These are phyloP conservation scores for Phytophthora brassicae DNA, from an alignment of 352 stramenopile genomes.

Conservation along the genomic window DNA sequence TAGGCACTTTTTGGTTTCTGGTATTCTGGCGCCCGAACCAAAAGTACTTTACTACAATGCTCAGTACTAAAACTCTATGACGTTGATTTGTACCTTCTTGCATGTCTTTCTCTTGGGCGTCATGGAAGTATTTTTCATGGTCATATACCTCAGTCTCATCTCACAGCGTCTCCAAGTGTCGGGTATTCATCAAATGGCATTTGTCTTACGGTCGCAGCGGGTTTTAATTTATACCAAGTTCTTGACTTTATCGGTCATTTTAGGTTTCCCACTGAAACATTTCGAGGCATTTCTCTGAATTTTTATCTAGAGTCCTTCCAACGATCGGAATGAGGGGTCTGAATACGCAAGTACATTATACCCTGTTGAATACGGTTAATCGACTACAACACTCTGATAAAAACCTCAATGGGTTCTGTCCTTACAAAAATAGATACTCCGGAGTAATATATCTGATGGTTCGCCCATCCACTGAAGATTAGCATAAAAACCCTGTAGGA, in stretches of 20 bases:
- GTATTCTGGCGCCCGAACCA: constrained; percentile 31
- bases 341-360: too few species aligned
- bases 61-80: constrained; percentile 14
- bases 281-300: too few species aligned
- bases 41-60: constrained; percentile 31
- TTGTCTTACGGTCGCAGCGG: constrained; percentile 28
- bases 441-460: too few species aligned
- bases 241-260: constrained; percentile 18
- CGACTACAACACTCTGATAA: too few species aligned
- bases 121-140: constrained; percentile 21
- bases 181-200: constrained; percentile 21
- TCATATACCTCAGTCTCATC: constrained; percentile 21
- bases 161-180: not conserved
- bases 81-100: constrained; percentile 7
- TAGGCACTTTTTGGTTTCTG: constrained; percentile 21
- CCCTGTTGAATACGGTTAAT: too few species aligned
- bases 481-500: too few species aligned
- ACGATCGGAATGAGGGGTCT: too few species aligned
- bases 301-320: too few species aligned
- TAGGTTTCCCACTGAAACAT: constrained; percentile 29
- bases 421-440: too few species aligned
- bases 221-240: constrained; percentile 30
- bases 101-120: constrained; percentile 16
- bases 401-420: too few species aligned
- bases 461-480: too few species aligned